Evolutionary conservation across 345 rosid species (phyloP), one percentile per base, ranked within the genome.

Genomic region (Salix caprea): DNA sequence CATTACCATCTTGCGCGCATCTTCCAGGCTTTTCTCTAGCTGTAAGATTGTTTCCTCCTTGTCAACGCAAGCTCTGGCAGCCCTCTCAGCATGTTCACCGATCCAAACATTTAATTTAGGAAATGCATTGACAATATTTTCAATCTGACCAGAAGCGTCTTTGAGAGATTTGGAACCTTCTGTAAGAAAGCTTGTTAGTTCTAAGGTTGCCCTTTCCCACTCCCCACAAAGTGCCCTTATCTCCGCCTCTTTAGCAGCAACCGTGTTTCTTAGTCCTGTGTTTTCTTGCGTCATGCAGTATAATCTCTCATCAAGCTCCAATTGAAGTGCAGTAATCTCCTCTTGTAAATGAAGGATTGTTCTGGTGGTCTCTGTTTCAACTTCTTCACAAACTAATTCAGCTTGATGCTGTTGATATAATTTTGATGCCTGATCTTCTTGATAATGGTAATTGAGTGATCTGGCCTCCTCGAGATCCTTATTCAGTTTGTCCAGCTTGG

Each of bases 191-290:
- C 74, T 89, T 42, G 97, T 92, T 52, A 92, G 88, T 74, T 94
- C 97, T 73, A 91, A 80, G 74, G 89, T 89, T 71, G 92, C 95
- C 85, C 78, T 91, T 87, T 92, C 98, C 98, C 98, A 94, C 76
- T 88, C 92, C 79, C 76, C 78, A 80, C 83, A 72, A 69, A 87
- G 84, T 71, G 78, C 37, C 79, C 69, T 83, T 67, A 84, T 78
- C 72, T 92, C 92, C 73, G 81, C 89, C 79, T 92, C 97, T 82
- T 87, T 89, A 67, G 86, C 87, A 42, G 89, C 86, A 72, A 92
- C 39, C 19, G 69, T 77, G 37, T 83, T 85, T 82, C 84, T 86
- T 80, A 92, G 80, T 42, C 78, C 81, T 32, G 40, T 66, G 77
- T 92, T 94, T 85, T 92, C 94, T 73, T 85, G 76, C 8, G 82